Base-by-base conservation (phyloP, 768 basidiomycete genomes). In the Naganishia vaughanmartiniae region DNA sequence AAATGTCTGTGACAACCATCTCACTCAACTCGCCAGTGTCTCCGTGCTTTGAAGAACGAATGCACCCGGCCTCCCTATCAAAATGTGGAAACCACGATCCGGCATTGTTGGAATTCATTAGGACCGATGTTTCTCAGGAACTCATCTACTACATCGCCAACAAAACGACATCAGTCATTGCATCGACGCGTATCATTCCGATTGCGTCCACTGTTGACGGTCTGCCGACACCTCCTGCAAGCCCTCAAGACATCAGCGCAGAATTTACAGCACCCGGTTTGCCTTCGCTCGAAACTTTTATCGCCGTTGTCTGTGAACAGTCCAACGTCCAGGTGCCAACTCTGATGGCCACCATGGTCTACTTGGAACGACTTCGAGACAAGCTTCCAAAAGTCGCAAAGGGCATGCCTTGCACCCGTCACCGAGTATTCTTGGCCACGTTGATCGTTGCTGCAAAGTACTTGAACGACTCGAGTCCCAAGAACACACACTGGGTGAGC, bases 391-490 rank as follows among this genome's bases (percentile, higher is more conserved):
- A 86, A 56, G 87, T 91, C 83, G 90, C 92, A 39, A 92, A 91
- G 85, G 93, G 93, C 90, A 88, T 93, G 84, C 87, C 90, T 28
- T 96, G 93, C 81, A 95, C 95, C 26, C 87, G 92, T 42, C 95
- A 98, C 78, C 89, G 95, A 57, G 89, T 99, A 65, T 97, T 99
- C 83, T 86, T 99, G 75, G 95, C 95, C 28, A 89, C 91, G 0
- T 89, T 99, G 75, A 97, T 99, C 81, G 90, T 92, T 51, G 89
- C 95, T 28, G 90, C 93, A 73, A 99, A 99, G 83, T 97, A 97
- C 82, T 87, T 97, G 78, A 96, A 99, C 82, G 92, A 94, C 82
- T 90, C 90, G n/a, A 78, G 78, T 9, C 79, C 78, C 54, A 95
- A 93, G 85, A 99, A 97, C 84, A 86, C 86, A 80, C 91, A 96